Base-by-base conservation (phyloP, 2,329 filamentous ascomycete species). In the Calycina herbarum region DNA sequence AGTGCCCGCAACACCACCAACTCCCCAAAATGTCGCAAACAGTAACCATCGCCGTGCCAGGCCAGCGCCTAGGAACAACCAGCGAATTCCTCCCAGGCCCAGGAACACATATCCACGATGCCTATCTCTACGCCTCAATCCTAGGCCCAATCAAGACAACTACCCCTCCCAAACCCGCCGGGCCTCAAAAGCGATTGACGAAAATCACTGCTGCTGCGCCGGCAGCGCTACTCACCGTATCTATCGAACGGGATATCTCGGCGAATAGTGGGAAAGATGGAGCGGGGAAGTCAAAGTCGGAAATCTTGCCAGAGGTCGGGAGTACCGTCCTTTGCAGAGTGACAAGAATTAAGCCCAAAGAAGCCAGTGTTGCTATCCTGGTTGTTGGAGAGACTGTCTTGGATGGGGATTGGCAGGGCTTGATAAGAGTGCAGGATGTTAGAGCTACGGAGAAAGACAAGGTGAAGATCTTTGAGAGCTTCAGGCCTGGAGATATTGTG, bases 371-470 rank as follows among this genome's bases (percentile, higher is more conserved):
- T 63, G 89, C 90, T 27, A 97, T 98, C 71, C 85, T 97, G 66
- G 90, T 94, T 66, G 90, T 97, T 31, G 87, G 91, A 65, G 83
- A 89, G 73, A 85, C 84, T 11, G 89, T 91, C 51, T 82, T 91
- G 67, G 85, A 91, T 71, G 90, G 92, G 61, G 90, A 93, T 71
- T 96, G 94, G 85, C 90, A 93, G 78, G 93, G 91, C 4, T 81
- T 96, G 68, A 93, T 97, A 67, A 86, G 93, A 20, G 87, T 89
- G 68, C 94, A 98, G 80, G 95, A 99, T 76, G 92, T 99, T 40
- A 85, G 95, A 64, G 93, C 93, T 2, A 97, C 95, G 20, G 95
- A 99, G 80, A 97, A 97, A 80, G 95, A 98, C 77, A 92, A 92
- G 72, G 92, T 97, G 56, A 92, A 91, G 77, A 91, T 98, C 69